Evolutionary conservation across 2,329 filamentous ascomycete species (phyloP).

Genomic region (Cladophialophora chaetospira): DNA sequence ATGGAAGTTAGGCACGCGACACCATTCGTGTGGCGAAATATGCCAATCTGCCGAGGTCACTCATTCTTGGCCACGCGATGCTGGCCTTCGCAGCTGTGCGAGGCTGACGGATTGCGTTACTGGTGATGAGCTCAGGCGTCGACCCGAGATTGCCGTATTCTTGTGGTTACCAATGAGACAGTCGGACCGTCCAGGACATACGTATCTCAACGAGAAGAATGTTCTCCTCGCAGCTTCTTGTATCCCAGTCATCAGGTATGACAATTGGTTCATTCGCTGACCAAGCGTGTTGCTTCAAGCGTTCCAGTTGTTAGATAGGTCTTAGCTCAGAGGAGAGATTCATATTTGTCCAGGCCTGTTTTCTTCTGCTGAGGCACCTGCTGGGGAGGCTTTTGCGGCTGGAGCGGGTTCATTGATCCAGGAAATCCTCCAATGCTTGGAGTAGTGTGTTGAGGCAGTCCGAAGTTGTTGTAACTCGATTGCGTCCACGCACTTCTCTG

Average conservation of each 20-base stretch:
- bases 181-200: no score
- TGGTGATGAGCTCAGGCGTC: no score
- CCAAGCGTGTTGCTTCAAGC: not conserved
- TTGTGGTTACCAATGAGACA: no score
- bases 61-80: no score
- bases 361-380: constrained; percentile 37
- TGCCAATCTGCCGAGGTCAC: no score
- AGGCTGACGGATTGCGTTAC: no score
- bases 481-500: constrained; percentile 26
- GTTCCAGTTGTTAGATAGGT: not conserved
- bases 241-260: not conserved
- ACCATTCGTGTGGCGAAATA: no score
- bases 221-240: not conserved
- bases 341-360: constrained; percentile 57
- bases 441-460: constrained; percentile 18
- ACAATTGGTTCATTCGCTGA: no score
- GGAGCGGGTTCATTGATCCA: constrained; percentile 28
- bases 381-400: constrained; percentile 33
- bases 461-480: constrained; percentile 20
- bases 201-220: no score
- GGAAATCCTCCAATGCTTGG: constrained; percentile 14
- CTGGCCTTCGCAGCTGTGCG: no score
- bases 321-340: constrained; percentile 53
- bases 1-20: no score
- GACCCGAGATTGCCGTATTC: no score